Conservation (phyloP, 2,329 filamentous ascomycete genomes). For the Zymoseptoria tritici region DNA sequence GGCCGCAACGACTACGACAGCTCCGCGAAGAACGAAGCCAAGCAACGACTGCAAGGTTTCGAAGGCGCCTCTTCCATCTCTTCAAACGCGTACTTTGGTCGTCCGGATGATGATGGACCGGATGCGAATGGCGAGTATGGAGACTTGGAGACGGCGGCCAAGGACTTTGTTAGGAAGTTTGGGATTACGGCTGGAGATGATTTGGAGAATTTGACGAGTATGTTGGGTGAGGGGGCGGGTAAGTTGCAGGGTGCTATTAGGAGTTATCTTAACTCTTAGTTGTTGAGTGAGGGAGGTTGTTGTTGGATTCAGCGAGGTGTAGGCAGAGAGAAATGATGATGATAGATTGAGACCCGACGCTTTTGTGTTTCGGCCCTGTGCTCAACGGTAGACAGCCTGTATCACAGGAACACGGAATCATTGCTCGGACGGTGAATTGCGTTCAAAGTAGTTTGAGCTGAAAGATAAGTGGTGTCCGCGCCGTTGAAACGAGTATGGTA, state of each 20-base stretch:
- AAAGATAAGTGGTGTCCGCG: not conserved
- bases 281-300: not conserved
- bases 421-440: too few relatives aligned
- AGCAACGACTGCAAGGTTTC: conserved; percentile 79
- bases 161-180: conserved; percentile 92
- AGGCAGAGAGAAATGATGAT: not conserved
- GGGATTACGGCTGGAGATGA: conserved; percentile 94
- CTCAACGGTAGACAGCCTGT: too few relatives aligned
- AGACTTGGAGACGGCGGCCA: conserved; percentile 85
- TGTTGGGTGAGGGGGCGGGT: conserved; percentile 77
- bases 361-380: not conserved
- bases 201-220: conserved; percentile 76
- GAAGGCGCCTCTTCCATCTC: conserved; percentile 89
- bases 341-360: not conserved
- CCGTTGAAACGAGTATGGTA: not conserved
- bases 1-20: conserved; percentile 83
- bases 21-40: conserved; percentile 72
- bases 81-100: conserved; percentile 94
- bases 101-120: conserved; percentile 59
- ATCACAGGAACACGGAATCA: too few relatives aligned
- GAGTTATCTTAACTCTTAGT: conserved; percentile 26
- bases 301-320: not conserved
- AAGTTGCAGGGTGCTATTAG: conserved; percentile 63
- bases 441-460: not conserved
- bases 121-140: conserved; percentile 67